phyloP scores from a whole-genome alignment of 495 filamentous ascomycete species.

The Penicillium coffeae region DNA sequence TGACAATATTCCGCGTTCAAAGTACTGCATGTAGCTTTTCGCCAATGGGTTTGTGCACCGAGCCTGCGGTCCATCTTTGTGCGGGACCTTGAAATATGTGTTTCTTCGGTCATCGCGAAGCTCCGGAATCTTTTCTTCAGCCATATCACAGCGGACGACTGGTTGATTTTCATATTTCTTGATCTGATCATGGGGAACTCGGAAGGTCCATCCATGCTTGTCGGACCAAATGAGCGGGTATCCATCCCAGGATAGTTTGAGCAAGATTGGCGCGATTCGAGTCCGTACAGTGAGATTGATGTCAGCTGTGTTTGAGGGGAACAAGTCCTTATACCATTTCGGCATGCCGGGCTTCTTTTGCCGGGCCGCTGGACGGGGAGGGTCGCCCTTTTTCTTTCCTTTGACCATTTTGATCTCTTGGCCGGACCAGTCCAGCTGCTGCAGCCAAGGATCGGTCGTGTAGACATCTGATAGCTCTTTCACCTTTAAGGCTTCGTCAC shows the following conservation, averaged over 20 bases:
- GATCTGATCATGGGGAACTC: conserved; percentile 61
- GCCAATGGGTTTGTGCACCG: conserved; percentile 82
- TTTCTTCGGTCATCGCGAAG: conserved; percentile 63
- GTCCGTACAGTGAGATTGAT: conserved; percentile 85
- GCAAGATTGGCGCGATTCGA: conserved; percentile 79
- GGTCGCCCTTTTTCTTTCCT: conserved; percentile 78
- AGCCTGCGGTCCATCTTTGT: conserved; percentile 87
- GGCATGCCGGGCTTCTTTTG: conserved; percentile 96
- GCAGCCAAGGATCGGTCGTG: conserved; percentile 79
- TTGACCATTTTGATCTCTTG: conserved; percentile 90
- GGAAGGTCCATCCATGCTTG: conserved; percentile 87
- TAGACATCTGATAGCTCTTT: conserved; percentile 66
- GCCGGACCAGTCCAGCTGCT: conserved; percentile 91
- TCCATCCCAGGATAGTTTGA: conserved; percentile 84
- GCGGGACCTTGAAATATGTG: conserved; percentile 88
- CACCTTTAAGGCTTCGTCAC: conserved; percentile 68
- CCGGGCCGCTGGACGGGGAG: conserved; percentile 68
- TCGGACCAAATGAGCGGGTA: conserved; percentile 90
- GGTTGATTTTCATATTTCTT: conserved; percentile 64
- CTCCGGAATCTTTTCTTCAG: conserved; percentile 60
- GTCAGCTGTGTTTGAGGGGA: conserved; percentile 54
- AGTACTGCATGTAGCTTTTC: conserved; percentile 85
- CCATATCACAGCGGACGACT: conserved; percentile 69
- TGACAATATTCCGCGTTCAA: conserved; percentile 80
- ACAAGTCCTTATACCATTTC: conserved; percentile 92